These are phyloP conservation scores for Kwoniella heveanensis DNA, from an alignment of 768 basidiomycete species.

Conservation along the genomic window DNA sequence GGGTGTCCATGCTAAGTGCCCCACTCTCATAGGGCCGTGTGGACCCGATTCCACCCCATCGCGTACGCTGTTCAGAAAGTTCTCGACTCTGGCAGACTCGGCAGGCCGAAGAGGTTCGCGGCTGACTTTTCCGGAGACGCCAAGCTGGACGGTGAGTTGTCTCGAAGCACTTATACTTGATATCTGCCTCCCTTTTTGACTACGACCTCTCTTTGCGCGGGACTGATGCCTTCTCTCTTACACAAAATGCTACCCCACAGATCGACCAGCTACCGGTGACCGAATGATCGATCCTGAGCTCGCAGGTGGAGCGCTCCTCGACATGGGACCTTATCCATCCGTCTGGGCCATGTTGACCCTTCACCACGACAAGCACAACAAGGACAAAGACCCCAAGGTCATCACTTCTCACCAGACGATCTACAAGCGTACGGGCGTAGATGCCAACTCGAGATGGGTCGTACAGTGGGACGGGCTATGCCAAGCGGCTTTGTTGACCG, in stretches of 20 bases:
- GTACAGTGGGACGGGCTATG: constrained; percentile 69
- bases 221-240: not conserved
- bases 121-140: constrained; percentile 79
- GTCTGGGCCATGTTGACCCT: constrained; percentile 73
- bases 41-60: constrained; percentile 52
- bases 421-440: constrained; percentile 75
- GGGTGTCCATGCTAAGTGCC: constrained; percentile 63
- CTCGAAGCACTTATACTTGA: no score
- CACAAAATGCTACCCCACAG: not conserved
- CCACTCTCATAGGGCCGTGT: constrained; percentile 35
- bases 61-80: constrained; percentile 50
- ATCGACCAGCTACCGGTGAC: constrained; percentile 54
- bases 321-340: constrained; percentile 59
- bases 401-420: constrained; percentile 75
- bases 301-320: constrained; percentile 80
- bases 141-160: constrained; percentile 66
- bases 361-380: constrained; percentile 78
- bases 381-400: constrained; percentile 62
- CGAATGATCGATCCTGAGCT: constrained; percentile 76
- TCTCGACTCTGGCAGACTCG: constrained; percentile 48
- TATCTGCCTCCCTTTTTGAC: no score
- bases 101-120: constrained; percentile 55
- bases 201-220: no score
- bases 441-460: constrained; percentile 73
- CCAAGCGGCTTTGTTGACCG: constrained; percentile 58